Evolutionary conservation across 2,329 filamentous ascomycete species (phyloP).

Genomic region (Leptodontidium sp.): DNA sequence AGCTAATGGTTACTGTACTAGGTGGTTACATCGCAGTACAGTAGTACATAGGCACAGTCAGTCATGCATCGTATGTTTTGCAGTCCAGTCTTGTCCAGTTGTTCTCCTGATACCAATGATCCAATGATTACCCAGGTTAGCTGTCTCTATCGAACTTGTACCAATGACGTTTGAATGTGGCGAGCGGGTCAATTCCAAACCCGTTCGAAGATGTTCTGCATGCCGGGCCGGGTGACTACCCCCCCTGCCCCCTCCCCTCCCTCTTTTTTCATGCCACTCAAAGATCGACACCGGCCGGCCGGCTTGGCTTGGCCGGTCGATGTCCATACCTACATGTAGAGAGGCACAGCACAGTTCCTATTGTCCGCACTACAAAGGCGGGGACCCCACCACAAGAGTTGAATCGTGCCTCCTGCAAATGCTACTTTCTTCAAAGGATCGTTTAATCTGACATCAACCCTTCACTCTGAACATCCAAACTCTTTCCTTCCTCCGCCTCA

Average conservation of each 20-base stretch:
- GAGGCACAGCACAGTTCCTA: neutral
- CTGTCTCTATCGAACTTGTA: neutral
- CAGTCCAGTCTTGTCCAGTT: neutral
- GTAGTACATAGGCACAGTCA: too few species aligned
- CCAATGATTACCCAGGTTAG: too few species aligned
- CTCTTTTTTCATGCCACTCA: neutral
- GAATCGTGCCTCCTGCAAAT: too few species aligned
- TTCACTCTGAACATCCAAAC: neutral
- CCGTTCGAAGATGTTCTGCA: too few species aligned
- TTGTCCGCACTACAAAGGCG: neutral
- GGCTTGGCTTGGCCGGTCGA: constrained; percentile 4
- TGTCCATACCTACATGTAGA: neutral
- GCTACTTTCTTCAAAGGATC: too few species aligned
- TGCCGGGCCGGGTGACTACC: too few species aligned
- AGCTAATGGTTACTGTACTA: too few species aligned
- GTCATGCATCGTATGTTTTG: too few species aligned
- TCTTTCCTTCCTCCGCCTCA: neutral
- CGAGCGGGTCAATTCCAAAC: neutral
- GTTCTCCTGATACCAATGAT: too few species aligned
- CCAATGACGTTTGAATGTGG: neutral
- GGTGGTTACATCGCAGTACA: too few species aligned
- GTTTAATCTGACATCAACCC: neutral
- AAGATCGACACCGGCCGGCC: neutral
- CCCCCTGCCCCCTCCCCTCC: too few species aligned
- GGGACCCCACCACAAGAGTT: neutral